Evolutionary conservation across 768 basidiomycete genomes (phyloP).

Genomic region (Symmetrospora coprosmae): DNA sequence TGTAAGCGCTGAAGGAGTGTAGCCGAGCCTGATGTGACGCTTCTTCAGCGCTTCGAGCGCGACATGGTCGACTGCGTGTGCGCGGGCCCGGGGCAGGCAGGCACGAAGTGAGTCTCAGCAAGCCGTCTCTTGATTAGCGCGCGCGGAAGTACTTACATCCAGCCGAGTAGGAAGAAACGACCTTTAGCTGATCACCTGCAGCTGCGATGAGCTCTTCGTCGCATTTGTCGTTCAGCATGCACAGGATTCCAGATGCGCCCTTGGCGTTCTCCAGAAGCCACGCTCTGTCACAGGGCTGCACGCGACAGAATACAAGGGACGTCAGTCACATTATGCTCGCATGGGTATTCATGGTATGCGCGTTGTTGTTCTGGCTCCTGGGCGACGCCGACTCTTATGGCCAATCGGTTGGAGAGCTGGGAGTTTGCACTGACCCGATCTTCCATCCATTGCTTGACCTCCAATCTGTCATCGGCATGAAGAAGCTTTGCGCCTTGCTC

Average conservation of each 20-base stretch:
- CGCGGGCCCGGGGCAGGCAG: too few relatives aligned
- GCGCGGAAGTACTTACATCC: conserved; percentile 54
- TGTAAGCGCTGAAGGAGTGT: conserved; percentile 84
- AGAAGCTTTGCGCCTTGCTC: conserved; percentile 15
- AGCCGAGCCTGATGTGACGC: conserved; percentile 60
- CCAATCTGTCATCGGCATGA: background rate
- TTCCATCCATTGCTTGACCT: conserved; percentile 10
- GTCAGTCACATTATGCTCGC: background rate
- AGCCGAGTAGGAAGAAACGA: conserved; percentile 88
- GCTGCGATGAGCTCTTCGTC: conserved; percentile 57
- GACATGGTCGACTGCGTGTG: conserved; percentile 59
- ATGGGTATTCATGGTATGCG: background rate
- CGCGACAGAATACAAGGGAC: background rate
- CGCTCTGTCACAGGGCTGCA: conserved; percentile 43
- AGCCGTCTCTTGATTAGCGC: too few relatives aligned
- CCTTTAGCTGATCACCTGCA: conserved; percentile 62
- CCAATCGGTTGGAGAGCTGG: too few relatives aligned
- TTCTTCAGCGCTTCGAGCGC: conserved; percentile 49
- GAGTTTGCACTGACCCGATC: too few relatives aligned
- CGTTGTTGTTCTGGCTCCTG: too few relatives aligned
- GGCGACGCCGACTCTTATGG: too few relatives aligned
- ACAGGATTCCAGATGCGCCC: conserved; percentile 48
- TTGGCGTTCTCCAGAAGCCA: conserved; percentile 62
- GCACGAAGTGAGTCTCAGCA: too few relatives aligned
- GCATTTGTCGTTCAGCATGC: conserved; percentile 60